Base-by-base conservation (phyloP, 768 basidiomycete species). In the Rickenella mellea region DNA sequence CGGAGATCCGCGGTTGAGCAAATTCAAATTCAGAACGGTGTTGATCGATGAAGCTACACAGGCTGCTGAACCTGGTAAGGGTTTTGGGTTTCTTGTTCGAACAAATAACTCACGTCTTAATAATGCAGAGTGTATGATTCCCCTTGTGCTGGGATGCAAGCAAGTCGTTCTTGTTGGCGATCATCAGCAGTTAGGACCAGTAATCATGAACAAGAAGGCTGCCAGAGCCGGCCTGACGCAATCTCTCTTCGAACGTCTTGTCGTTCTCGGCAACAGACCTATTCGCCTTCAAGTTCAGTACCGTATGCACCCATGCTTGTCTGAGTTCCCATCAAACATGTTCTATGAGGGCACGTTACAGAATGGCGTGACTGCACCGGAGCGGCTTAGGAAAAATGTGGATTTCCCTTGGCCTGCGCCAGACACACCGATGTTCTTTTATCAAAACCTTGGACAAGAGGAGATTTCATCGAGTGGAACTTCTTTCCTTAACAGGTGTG, bases 191-290 rank as follows among this genome's bases (percentile, higher is more conserved):
- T 81, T 98, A 39, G 96, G 96, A 1, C 96, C 96, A 6, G 96
- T 98, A 54, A 97, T 99, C 60, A 98, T 99, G 96, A 99, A 98
- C 76, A 99, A 99, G 77, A 98, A 99, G 58, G 96, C 96, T 0
- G 94, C 96, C 2, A 87, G 92, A n/a, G 96, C 96, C 4, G 96
- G 96, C 15, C 75, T 99, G 28, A 97, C 93, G 0, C 96, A 98
- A 56, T 99, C 96, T 0, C 80, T 99, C 15, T 99, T 99, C 53
- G 96, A 99, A 59, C 85, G 96, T 33, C 82, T 99, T 36, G 92
- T 99, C 48, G 74, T 97, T 33, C 82, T 98, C 44, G 82, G 83
- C 25, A 99, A 99, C 62, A 77, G 92, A 22, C 96, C 96, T 17
- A 99, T 99, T 56, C 91, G 96, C 42, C 78, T 99, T 22, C 94